Evolutionary conservation across 176 grass and related monocot genomes (phyloP).

Genomic region (Paspalum vaginatum): DNA sequence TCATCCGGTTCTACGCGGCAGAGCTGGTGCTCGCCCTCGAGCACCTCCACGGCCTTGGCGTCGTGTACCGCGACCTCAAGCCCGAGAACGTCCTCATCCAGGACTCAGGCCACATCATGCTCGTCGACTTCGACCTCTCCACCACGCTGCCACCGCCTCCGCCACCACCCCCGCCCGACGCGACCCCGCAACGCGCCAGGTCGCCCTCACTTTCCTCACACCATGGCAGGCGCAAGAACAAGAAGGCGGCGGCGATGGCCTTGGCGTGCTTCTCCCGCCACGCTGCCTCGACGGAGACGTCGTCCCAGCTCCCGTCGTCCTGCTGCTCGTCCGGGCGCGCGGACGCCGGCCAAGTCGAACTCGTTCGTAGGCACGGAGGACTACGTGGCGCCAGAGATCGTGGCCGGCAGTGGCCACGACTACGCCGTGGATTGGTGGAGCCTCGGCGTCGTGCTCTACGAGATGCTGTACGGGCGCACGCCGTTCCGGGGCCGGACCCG

Average conservation of each 20-base stretch:
- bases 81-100: slow-evolving; percentile 79
- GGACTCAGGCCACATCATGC: slow-evolving; percentile 71
- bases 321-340: neutral
- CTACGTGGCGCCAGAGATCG: slow-evolving; percentile 85
- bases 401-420: slow-evolving; percentile 68
- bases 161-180: neutral
- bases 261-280: slow-evolving; percentile 36
- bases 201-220: neutral
- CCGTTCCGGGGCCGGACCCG: slow-evolving; percentile 74
- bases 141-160: slow-evolving; percentile 37
- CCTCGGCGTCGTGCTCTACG: slow-evolving; percentile 75
- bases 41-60: slow-evolving; percentile 71
- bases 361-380: slow-evolving; percentile 95
- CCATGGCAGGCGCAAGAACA: neutral
- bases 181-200: neutral
- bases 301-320: slow-evolving; percentile 10
- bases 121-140: slow-evolving; percentile 91
- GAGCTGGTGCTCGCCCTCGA: slow-evolving; percentile 80
- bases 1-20: slow-evolving; percentile 79
- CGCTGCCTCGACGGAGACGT: slow-evolving; percentile 44
- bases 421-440: slow-evolving; percentile 83
- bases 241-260: slow-evolving; percentile 12
- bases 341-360: slow-evolving; percentile 54
- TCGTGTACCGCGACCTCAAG: slow-evolving; percentile 81
- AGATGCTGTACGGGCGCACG: slow-evolving; percentile 77